These are phyloP conservation scores for Actinomucor elegans DNA, from an alignment of 371 early-diverging fungal genomes.

Conservation along the genomic window DNA sequence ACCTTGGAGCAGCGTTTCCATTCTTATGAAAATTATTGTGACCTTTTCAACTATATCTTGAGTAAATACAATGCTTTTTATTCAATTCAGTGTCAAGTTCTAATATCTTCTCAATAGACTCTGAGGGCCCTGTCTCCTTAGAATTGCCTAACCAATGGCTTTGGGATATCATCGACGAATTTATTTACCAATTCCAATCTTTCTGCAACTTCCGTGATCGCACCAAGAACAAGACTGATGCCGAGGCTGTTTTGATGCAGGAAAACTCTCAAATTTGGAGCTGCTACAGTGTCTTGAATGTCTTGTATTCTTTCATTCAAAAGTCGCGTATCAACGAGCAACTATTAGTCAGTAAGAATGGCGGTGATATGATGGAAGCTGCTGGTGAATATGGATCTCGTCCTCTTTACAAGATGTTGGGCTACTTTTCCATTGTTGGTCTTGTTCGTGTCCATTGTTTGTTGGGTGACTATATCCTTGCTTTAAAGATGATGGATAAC, in stretches of 20 bases:
- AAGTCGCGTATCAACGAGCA: conserved; percentile 94
- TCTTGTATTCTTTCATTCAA: conserved; percentile 90
- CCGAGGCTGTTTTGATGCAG: conserved; percentile 79
- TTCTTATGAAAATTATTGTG: conserved; percentile 94
- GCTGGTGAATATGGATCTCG: conserved; percentile 79
- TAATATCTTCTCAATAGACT: conserved; percentile 46
- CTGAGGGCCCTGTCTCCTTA: conserved; percentile 77
- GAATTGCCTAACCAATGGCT: conserved; percentile 98
- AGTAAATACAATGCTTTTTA: conserved; percentile 56
- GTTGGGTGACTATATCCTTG: conserved; percentile 92
- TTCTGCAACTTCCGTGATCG: conserved; percentile 93
- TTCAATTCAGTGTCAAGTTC: not conserved
- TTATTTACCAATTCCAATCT: conserved; percentile 97
- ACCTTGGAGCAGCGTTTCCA: conserved; percentile 88
- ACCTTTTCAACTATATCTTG: conserved; percentile 93
- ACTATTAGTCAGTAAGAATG: conserved; percentile 82
- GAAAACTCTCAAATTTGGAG: conserved; percentile 92
- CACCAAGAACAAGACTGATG: conserved; percentile 75
- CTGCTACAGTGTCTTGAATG: conserved; percentile 92
- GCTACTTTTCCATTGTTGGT: conserved; percentile 95
- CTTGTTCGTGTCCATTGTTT: conserved; percentile 93
- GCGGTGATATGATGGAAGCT: conserved; percentile 84
- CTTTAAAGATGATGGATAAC: conserved; percentile 94
- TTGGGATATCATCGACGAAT: conserved; percentile 98
- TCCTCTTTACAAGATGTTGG: conserved; percentile 91